phyloP scores from a whole-genome alignment of 257 asterid genomes.

The Cordia subcordata region DNA sequence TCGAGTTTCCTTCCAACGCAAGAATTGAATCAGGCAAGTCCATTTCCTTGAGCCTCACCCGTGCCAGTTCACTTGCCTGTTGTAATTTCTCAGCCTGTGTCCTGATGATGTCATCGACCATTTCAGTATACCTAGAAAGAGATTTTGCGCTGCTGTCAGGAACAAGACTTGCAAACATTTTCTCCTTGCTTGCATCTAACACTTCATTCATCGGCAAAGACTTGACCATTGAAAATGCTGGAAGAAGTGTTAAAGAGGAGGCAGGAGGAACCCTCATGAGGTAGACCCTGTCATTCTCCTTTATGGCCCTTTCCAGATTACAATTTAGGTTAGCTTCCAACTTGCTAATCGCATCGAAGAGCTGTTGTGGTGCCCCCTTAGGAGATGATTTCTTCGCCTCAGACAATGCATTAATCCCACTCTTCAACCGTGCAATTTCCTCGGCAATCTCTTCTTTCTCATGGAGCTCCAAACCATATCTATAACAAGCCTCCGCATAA shows the following conservation, averaged over 20 bases:
- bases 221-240: conserved; percentile 88
- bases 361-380: conserved; percentile 83
- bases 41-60: conserved; percentile 94
- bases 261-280: conserved; percentile 91
- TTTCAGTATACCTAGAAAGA: conserved; percentile 91
- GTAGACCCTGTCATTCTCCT: conserved; percentile 96
- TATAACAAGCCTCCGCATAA: conserved; percentile 89
- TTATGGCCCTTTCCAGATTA: conserved; percentile 85
- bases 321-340: conserved; percentile 58
- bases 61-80: conserved; percentile 97
- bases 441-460: conserved; percentile 96
- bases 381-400: conserved; percentile 85
- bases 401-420: conserved; percentile 60
- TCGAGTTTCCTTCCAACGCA: conserved; percentile 76
- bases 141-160: conserved; percentile 95
- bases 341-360: conserved; percentile 68
- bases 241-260: conserved; percentile 75
- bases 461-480: conserved; percentile 83
- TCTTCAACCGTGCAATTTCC: conserved; percentile 92
- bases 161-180: conserved; percentile 90
- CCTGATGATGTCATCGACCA: conserved; percentile 90
- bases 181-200: conserved; percentile 83
- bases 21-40: conserved; percentile 92
- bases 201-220: conserved; percentile 87
- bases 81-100: conserved; percentile 96